Evolutionary conservation across 768 basidiomycete genomes (phyloP), one percentile per base, ranked within the genome.

Genomic region (Kwoniella pini): DNA sequence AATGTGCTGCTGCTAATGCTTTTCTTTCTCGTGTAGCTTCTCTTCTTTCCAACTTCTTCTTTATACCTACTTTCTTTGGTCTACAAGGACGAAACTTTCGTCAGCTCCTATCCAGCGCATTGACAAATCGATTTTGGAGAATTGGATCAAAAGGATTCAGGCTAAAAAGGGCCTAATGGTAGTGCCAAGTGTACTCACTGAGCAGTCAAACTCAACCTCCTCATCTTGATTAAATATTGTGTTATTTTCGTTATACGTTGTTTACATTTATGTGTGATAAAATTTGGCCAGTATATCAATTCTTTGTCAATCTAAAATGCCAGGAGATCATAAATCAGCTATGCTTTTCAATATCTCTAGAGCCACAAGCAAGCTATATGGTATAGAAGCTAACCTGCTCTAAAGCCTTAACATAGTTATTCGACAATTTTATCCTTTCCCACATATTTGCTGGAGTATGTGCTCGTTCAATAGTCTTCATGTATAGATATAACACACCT

Each of bases 171-270:
- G 33, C 33, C 33, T 36, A 15, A 15, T 36, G 33, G 33, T 7
- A n/a, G n/a, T n/a, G n/a, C 10, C n/a, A 52, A 12, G 13, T 3
- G 11, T 81, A 75, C 89, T 69, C 56, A 94, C 93, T 91, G 87
- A 80, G 91, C 85, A 17, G 88, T 86, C 57, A 94, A 82, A 68
- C 89, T 89, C 63, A 95, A 80, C 42, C 90, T 86, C 60, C 95
- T 85, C 94, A 98, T 96, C 82, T 96, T 94, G 79, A 98, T 97
- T 65, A 99, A 85, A 75, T 97, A 98, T 77, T 99, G 96, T 0
- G 95, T 98, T 70, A 99, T 97, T 82, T 98, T 99, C 11, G 96
- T 99, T 28, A 97, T 84, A 44, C 96, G 86, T 80, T 99, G 96
- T 83, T 99, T 99, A 85, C 96, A 98, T 81, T 97, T 98, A 82